A percentile compares a stretch with the other conserved stretches of the same genome.
phyloP scores from a whole-genome alignment of 1,284 basidiomycete genomes.

The Hemileia vastatrix region DNA sequence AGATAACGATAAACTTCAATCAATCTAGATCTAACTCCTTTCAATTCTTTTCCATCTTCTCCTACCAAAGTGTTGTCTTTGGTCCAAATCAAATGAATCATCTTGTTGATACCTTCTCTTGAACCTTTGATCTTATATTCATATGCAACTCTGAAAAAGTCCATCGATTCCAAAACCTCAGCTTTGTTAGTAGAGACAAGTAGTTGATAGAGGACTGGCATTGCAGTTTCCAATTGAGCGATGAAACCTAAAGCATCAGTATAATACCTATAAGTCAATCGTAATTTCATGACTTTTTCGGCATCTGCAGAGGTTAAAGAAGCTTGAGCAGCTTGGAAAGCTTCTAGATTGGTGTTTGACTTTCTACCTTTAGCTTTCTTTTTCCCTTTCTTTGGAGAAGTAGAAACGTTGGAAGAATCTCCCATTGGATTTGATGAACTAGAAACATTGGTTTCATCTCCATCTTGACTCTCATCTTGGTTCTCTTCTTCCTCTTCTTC shows the following conservation, averaged over 20 bases:
- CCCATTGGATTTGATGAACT: neutral
- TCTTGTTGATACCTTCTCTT: conserved; percentile 73
- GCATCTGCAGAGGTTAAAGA: conserved; percentile 28
- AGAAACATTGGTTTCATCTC: too few species aligned
- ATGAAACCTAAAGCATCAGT: conserved; percentile 79
- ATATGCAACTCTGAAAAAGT: conserved; percentile 77
- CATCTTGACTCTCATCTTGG: conserved; percentile 32
- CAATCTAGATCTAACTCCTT: conserved; percentile 76
- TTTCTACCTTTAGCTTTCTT: conserved; percentile 36
- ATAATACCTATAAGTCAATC: conserved; percentile 74
- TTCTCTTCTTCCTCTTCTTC: conserved; percentile 47
- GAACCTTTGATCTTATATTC: conserved; percentile 73
- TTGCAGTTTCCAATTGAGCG: conserved; percentile 64
- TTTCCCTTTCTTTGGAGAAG: conserved; percentile 42
- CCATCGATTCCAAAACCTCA: conserved; percentile 88
- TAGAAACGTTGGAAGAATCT: neutral
- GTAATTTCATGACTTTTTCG: conserved; percentile 56
- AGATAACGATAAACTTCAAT: conserved; percentile 79
- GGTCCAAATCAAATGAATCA: conserved; percentile 94
- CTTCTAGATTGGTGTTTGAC: conserved; percentile 16
- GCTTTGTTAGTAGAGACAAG: conserved; percentile 83
- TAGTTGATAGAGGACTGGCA: conserved; percentile 64
- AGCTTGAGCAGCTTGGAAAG: conserved; percentile 28
- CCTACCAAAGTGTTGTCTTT: conserved; percentile 81
- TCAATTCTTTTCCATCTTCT: conserved; percentile 72